Base-by-base conservation (phyloP, 129 eudicot genomes). In the Lonicera japonica region DNA sequence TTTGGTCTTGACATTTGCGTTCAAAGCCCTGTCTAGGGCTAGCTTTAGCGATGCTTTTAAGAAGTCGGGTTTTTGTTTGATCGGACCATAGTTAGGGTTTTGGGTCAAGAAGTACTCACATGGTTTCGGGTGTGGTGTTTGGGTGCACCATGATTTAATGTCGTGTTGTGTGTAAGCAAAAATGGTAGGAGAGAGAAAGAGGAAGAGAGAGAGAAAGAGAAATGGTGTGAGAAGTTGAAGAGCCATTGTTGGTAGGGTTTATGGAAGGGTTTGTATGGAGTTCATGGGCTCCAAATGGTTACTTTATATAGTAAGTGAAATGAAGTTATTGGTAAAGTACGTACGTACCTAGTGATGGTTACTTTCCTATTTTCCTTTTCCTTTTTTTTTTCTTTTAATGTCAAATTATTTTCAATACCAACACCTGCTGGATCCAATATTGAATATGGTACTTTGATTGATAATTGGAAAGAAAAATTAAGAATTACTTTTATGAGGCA, bases 111-210 rank as follows among this genome's bases (percentile, higher is more conserved):
- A 87, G 20, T 84, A 76, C 40, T 83, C 83, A 13, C 97, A 90
- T 1, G 88, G 85, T 25, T 82, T 63, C 0, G 95, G 95, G 61
- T 86, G 55, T 2, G 97, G 97, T 36, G 94, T 87, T 50, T 75
- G 78, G 70, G 62, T 71, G 48, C 97, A 90, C 95, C 89, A 84
- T 6, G 75, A 70, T 3, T 75, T 79, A 0, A 90, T 65, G 12
- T 63, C 68, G 3, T 73, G 58, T 3, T 50, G 60, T 8, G 73
- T 47, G 64, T 69, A 63, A 56, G 77, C 67, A 29, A 38, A 40
- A 54, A 71, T 79, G 11, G 61, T 54, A 0, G 72, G 75, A 62
- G 79, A 22, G 22, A 68, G 15, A 20, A 74, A 68, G 62, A 68
- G 15, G 21, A 74, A 68, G 62, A 75, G 25, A 25, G 70, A 69